phyloP scores from a whole-genome alignment of 2,329 filamentous ascomycete genomes.

The Calycina herbarum region DNA sequence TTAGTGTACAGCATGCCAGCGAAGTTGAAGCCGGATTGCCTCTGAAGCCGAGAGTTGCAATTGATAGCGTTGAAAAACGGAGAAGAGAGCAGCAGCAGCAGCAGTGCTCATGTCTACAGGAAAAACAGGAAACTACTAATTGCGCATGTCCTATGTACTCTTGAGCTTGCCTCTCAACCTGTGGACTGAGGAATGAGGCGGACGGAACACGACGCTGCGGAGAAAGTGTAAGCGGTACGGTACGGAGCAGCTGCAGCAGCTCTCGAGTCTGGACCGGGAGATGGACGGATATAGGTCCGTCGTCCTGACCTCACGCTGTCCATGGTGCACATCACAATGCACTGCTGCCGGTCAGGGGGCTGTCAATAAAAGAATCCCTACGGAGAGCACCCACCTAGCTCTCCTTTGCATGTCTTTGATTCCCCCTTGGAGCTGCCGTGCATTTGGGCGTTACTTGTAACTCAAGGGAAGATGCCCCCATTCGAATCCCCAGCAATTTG shows the following conservation, averaged over 20 bases:
- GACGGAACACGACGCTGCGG: slow-evolving; percentile 7
- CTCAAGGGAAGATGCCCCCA: not conserved
- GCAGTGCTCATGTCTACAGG: not conserved
- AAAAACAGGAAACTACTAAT: not conserved
- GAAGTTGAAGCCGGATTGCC: not conserved
- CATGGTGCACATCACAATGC: slow-evolving; percentile 4
- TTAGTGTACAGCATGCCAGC: slow-evolving; percentile 19
- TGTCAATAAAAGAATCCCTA: slow-evolving; percentile 29
- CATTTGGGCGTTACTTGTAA: slow-evolving; percentile 4
- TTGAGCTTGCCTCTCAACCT: not conserved
- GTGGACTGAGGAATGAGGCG: not conserved
- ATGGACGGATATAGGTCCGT: slow-evolving; percentile 4
- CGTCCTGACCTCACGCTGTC: not conserved
- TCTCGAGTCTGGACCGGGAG: slow-evolving; percentile 2
- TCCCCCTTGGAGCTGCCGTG: slow-evolving; percentile 3
- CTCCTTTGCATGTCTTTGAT: not conserved
- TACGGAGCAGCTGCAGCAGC: slow-evolving; percentile 9
- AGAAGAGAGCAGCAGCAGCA: not conserved
- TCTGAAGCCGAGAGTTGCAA: slow-evolving; percentile 2
- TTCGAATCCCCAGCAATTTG: slow-evolving; percentile 16
- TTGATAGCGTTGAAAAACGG: not conserved
- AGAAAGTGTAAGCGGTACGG: slow-evolving; percentile 9
- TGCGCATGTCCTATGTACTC: not conserved
- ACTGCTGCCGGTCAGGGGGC: slow-evolving; percentile 20
- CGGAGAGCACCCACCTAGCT: slow-evolving; percentile 18